Evolutionary conservation across 305 asterid species (phyloP), one percentile per base, ranked within the genome.

Genomic region (Solanum hybrid): DNA sequence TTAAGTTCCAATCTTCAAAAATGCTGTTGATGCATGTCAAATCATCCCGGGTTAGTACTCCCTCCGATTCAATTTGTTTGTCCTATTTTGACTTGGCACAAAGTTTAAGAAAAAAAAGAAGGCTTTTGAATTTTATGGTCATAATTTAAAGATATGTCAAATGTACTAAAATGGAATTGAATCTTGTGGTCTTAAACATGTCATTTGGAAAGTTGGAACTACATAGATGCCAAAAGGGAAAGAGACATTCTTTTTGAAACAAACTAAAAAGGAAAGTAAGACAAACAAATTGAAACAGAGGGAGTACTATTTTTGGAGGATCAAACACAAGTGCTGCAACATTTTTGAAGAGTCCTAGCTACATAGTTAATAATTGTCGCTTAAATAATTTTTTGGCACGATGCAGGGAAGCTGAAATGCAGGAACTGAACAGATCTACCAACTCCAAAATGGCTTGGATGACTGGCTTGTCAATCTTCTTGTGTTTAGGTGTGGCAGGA

Each of bases 401-500:
- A 85, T 90, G 82, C 95, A 96, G 99, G 96, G 98, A 96, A 92
- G 94, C 93, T 79, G 98, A 96, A 93, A 98, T 98, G 99, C 99
- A 96, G 92, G 91, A 89, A 32, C 94, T 96, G 77, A 98, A 96
- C 89, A 93, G 89, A 93, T 92, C 96, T 1, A 98, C 99, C 4
- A 94, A 96, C 92, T 82, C 93, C 32, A 95, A 91, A 90, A 95
- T 98, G 98, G 95, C 92, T 89, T 95, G 98, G 99, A 92, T 96
- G 89, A 92, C 98, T 89, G 89, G 95, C 86, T 91, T 96, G 27
- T 98, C 98, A 3, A 90, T 98, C 85, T 81, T 94, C 7, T 90
- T 98, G 75, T 93, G 96, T 90, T 90, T 93, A 75, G 91, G 98
- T 1, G 99, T 98, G 82, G 96, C 98, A 11, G 98, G 97, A 72